Evolutionary conservation across 208 protist genomes (phyloP).

Genomic region (Wallacemonas rigidus): DNA sequence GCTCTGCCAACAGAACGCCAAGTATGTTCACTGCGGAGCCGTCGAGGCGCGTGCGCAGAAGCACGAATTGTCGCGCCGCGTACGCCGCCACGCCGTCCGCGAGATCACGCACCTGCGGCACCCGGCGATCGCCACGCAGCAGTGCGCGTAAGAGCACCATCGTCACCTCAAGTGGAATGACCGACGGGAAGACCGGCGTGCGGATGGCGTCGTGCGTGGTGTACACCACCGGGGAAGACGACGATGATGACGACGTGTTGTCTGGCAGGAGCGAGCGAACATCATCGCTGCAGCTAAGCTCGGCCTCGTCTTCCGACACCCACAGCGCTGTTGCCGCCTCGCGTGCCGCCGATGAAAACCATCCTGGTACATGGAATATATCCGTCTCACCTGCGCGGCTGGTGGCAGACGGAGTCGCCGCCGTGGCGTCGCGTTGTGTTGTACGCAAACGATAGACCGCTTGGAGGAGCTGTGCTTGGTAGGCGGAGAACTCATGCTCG

Average conservation of each 20-base stretch:
- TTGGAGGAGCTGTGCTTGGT: slow-evolving; percentile 38
- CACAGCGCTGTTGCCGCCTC: slow-evolving; percentile 22
- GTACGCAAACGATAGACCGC: slow-evolving; percentile 36
- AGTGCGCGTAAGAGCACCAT: slow-evolving; percentile 39
- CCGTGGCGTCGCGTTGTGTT: neutral
- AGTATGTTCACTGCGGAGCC: slow-evolving; percentile 51
- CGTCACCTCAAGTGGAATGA: slow-evolving; percentile 32
- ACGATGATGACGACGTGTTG: slow-evolving; percentile 4
- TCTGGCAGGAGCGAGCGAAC: slow-evolving; percentile 9
- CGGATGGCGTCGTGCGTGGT: neutral
- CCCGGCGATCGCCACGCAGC: slow-evolving; percentile 19
- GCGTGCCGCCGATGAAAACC: slow-evolving; percentile 21
- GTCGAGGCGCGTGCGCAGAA: slow-evolving; percentile 60
- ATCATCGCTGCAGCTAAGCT: slow-evolving; percentile 35
- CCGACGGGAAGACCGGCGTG: slow-evolving; percentile 16
- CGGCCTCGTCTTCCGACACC: slow-evolving; percentile 1
- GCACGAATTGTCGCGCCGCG: slow-evolving; percentile 61
- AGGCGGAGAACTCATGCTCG: slow-evolving; percentile 29
- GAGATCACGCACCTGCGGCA: slow-evolving; percentile 34
- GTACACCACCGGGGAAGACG: slow-evolving; percentile 29
- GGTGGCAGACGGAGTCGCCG: too few species aligned
- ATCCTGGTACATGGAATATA: neutral
- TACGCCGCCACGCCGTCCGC: slow-evolving; percentile 57
- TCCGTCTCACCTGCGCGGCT: slow-evolving; percentile 14
- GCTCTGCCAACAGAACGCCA: slow-evolving; percentile 13